These are phyloP conservation scores for Boehmeria nivea DNA, from an alignment of 306 rosid genomes.

Conservation along the genomic window DNA sequence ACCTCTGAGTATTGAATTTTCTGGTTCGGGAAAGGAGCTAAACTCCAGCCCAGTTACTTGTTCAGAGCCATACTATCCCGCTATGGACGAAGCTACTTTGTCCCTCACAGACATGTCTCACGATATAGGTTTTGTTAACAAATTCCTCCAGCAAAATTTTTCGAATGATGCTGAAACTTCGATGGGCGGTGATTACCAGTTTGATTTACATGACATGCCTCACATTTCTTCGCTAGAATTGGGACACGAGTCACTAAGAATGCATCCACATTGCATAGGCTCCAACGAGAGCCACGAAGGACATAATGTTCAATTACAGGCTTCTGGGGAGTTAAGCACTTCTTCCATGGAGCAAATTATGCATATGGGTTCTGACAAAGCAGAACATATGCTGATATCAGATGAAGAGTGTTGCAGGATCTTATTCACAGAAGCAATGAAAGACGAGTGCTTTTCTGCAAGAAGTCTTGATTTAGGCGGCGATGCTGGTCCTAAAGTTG, in stretches of 20 bases:
- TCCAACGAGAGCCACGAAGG: conserved; percentile 38
- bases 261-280: conserved; percentile 48
- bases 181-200: conserved; percentile 34
- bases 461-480: conserved; percentile 47
- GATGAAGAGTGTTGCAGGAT: conserved; percentile 86
- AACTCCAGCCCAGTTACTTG: conserved; percentile 56
- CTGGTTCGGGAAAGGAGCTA: conserved; percentile 42
- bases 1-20: conserved; percentile 40
- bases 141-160: conserved; percentile 48
- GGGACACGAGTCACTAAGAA: conserved; percentile 44
- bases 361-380: conserved; percentile 34
- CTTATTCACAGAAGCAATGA: conserved; percentile 61
- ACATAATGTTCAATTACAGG: conserved; percentile 39
- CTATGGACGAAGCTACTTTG: conserved; percentile 54
- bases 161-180: conserved; percentile 48
- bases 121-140: conserved; percentile 48
- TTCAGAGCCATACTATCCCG: conserved; percentile 59
- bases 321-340: conserved; percentile 38
- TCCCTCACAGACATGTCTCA: conserved; percentile 46
- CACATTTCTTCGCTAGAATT: conserved; percentile 49
- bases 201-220: conserved; percentile 43
- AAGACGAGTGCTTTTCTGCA: conserved; percentile 40
- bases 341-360: conserved; percentile 35
- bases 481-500: conserved; percentile 40
- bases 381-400: conserved; percentile 52